phyloP scores from a whole-genome alignment of 1,284 basidiomycete genomes.

The Xerocomus amazonicus region DNA sequence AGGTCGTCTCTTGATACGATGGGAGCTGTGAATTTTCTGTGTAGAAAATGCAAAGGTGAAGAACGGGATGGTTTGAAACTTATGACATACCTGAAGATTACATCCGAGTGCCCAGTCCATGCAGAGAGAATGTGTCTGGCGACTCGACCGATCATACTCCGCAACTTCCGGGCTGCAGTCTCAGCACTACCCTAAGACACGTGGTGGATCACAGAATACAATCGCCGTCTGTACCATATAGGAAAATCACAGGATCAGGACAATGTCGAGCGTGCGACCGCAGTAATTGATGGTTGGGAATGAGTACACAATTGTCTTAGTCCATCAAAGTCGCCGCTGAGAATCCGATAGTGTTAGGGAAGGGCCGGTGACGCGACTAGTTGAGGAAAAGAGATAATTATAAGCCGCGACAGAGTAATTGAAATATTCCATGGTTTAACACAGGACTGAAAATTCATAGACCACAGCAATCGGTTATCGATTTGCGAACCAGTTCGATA shows the following conservation, averaged over 20 bases:
- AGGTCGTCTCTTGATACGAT: neutral
- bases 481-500: conserved; percentile 51
- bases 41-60: neutral
- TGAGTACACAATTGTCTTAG: neutral
- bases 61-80: neutral
- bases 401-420: neutral
- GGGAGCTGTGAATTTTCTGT: neutral
- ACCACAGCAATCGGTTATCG: conserved; percentile 54
- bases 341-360: neutral
- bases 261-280: neutral
- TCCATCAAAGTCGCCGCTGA: neutral
- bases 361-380: neutral
- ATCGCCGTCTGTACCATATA: neutral
- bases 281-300: neutral
- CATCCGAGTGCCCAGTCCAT: neutral
- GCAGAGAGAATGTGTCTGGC: neutral
- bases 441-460: conserved; percentile 8
- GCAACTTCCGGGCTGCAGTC: neutral
- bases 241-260: neutral
- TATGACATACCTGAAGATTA: neutral
- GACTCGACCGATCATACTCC: neutral
- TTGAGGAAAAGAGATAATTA: neutral
- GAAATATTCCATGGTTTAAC: neutral
- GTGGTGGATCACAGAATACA: neutral
- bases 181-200: too few relatives aligned